Evolutionary conservation across 208 protist species (phyloP).

Genomic region (Herpetomonas samuelpessoai): DNA sequence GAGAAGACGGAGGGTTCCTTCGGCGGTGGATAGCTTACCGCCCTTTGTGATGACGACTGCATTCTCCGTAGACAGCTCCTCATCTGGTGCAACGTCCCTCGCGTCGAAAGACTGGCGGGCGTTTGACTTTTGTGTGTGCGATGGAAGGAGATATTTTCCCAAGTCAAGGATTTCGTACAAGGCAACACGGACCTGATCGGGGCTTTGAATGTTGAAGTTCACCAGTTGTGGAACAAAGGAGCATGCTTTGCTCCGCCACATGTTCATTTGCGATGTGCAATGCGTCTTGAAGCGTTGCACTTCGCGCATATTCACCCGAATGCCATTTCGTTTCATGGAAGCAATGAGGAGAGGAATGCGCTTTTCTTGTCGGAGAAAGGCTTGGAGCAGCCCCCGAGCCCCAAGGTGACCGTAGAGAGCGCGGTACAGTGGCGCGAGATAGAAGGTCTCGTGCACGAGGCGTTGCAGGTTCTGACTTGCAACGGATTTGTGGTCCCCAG

Average conservation of each 20-base stretch:
- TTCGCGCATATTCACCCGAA: conserved; percentile 56
- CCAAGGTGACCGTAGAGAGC: conserved; percentile 77
- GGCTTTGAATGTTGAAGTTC: conserved; percentile 86
- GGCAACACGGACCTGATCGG: conserved; percentile 73
- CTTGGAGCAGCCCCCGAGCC: conserved; percentile 69
- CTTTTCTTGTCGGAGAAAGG: conserved; percentile 87
- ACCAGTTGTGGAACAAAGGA: conserved; percentile 42
- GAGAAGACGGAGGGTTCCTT: conserved; percentile 76
- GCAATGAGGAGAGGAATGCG: conserved; percentile 71
- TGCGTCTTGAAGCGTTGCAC: conserved; percentile 52
- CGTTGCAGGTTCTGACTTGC: conserved; percentile 16
- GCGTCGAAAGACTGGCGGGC: background rate
- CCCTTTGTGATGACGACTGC: conserved; percentile 62
- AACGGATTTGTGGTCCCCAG: no score
- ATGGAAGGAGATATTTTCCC: conserved; percentile 39
- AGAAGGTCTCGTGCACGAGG: conserved; percentile 68
- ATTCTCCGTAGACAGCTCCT: background rate
- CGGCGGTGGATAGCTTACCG: conserved; percentile 87
- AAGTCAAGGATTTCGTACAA: conserved; percentile 87
- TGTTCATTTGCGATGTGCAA: conserved; percentile 52
- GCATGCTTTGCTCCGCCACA: conserved; percentile 24
- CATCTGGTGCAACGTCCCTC: background rate
- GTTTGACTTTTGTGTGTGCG: background rate
- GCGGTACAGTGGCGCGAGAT: conserved; percentile 73
- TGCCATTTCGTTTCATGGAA: conserved; percentile 70